phyloP scores from a whole-genome alignment of 306 rosid species.

The Abrus pulchellus region DNA sequence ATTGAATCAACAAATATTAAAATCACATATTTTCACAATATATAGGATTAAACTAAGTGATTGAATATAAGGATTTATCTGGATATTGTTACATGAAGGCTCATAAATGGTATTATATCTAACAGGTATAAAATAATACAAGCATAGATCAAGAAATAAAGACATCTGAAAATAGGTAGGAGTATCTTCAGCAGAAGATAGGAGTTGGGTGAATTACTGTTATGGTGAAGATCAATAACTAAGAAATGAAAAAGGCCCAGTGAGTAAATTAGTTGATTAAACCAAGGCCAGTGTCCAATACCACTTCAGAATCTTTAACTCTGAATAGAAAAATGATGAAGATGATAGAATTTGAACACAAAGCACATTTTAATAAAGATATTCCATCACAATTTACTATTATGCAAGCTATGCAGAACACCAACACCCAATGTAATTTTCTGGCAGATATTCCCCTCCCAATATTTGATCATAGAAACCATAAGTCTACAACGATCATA shows the following conservation, averaged over 20 bases:
- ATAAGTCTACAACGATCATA: background rate
- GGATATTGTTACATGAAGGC: background rate
- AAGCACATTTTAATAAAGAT: background rate
- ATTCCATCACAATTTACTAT: background rate
- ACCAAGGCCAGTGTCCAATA: constrained; percentile 1
- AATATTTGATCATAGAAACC: constrained; percentile 8
- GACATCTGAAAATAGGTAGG: too few relatives aligned
- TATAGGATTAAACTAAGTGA: background rate
- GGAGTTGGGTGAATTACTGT: background rate
- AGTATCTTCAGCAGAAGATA: background rate
- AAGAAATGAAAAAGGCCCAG: background rate
- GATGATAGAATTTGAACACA: constrained; percentile 24
- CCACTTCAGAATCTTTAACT: constrained; percentile 4
- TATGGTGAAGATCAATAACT: background rate
- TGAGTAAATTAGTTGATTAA: background rate
- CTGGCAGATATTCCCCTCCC: background rate
- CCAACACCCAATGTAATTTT: background rate
- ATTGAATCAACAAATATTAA: background rate
- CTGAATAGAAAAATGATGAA: constrained; percentile 7
- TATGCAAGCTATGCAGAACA: background rate
- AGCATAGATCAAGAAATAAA: too few relatives aligned
- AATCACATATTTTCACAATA: background rate
- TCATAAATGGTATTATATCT: background rate
- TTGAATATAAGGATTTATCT: background rate
- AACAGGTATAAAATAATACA: background rate